phyloP scores from a whole-genome alignment of 106 monocot species.

The Dactylorhiza incarnata region DNA sequence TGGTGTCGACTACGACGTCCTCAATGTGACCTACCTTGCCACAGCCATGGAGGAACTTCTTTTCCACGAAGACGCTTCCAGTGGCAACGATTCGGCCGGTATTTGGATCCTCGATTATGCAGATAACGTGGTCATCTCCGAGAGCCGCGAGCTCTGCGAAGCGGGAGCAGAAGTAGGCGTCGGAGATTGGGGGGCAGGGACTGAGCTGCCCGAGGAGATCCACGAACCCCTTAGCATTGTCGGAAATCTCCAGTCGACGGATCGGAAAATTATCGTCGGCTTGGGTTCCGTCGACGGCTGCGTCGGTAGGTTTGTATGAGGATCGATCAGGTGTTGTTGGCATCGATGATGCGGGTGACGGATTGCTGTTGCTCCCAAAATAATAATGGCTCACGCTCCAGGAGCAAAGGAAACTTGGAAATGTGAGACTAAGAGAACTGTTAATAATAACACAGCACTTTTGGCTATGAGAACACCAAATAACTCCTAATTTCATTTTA shows the following conservation, averaged over 20 bases:
- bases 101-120: constrained; percentile 48
- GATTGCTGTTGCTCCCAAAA: too few species aligned
- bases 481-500: too few species aligned
- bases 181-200: constrained; percentile 30
- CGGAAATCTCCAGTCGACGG: constrained; percentile 47
- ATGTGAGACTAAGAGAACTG: too few species aligned
- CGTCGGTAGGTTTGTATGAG: not conserved
- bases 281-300: not conserved
- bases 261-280: constrained; percentile 20
- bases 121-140: constrained; percentile 59
- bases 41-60: constrained; percentile 64
- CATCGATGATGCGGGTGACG: too few species aligned
- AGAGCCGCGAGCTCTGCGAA: constrained; percentile 46
- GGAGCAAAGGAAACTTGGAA: too few species aligned
- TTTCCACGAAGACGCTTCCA: constrained; percentile 68
- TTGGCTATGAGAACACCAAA: too few species aligned
- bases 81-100: constrained; percentile 52
- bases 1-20: constrained; percentile 73
- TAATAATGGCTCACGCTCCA: too few species aligned
- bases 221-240: constrained; percentile 61
- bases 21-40: constrained; percentile 80
- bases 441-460: too few species aligned
- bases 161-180: constrained; percentile 43
- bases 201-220: constrained; percentile 64
- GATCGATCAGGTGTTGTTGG: not conserved